phyloP scores from a whole-genome alignment of 2,329 filamentous ascomycete species.

The Penicillium sp. region DNA sequence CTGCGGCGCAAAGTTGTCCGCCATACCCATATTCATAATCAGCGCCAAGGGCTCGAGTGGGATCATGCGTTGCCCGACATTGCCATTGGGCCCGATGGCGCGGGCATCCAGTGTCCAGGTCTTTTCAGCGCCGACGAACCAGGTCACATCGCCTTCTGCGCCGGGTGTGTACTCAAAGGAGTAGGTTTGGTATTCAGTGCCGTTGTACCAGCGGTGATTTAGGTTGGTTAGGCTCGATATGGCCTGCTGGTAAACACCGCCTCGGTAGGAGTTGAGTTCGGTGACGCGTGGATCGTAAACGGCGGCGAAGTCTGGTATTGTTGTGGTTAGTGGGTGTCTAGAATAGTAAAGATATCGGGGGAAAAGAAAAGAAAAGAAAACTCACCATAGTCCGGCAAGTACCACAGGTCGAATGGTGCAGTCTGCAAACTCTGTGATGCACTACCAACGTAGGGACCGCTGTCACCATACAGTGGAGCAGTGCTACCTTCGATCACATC shows the following conservation, averaged over 20 bases:
- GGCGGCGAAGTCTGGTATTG: conserved; percentile 55
- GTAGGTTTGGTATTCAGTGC: conserved; percentile 60
- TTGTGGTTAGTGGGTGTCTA: not conserved
- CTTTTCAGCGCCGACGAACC: conserved; percentile 64
- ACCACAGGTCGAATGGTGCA: conserved; percentile 69
- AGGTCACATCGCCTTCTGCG: conserved; percentile 59
- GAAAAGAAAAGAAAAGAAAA: not conserved
- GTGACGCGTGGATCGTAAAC: conserved; percentile 61
- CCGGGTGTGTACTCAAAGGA: conserved; percentile 64
- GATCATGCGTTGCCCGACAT: conserved; percentile 63
- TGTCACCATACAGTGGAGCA: conserved; percentile 47
- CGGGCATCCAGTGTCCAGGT: conserved; percentile 62
- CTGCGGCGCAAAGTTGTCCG: conserved; percentile 60
- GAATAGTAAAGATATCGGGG: not conserved
- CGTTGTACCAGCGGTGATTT: conserved; percentile 66
- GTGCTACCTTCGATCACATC: conserved; percentile 70
- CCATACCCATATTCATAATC: conserved; percentile 69
- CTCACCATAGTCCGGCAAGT: conserved; percentile 59
- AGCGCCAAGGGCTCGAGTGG: conserved; percentile 66
- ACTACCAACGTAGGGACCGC: conserved; percentile 52
- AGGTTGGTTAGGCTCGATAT: conserved; percentile 60
- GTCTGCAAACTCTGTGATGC: conserved; percentile 67
- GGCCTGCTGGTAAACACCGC: conserved; percentile 62
- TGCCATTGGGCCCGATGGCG: conserved; percentile 65
- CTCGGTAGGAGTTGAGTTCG: conserved; percentile 58